A percentile compares a stretch with the other conserved stretches of the same genome.
phyloP scores from a whole-genome alignment of 495 filamentous ascomycete genomes.

The Tirmania nivea region DNA sequence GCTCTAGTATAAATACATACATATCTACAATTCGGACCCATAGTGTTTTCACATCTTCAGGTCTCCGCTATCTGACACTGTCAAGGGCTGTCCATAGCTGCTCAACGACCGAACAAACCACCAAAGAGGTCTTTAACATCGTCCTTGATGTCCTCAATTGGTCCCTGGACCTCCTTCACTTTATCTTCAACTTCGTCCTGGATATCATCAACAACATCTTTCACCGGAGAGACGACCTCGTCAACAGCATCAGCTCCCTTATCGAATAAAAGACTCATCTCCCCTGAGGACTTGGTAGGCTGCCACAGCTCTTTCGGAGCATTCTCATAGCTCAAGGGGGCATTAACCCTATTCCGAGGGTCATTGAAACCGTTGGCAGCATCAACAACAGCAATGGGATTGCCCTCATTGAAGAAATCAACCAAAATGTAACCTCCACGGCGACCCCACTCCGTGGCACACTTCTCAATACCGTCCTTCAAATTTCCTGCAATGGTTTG shows the following conservation, averaged over 20 bases:
- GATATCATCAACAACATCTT: neutral
- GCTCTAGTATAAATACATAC: no score
- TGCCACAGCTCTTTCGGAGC: neutral
- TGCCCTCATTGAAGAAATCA: slow-evolving; percentile 45
- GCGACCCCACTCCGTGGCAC: slow-evolving; percentile 30
- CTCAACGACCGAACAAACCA: no score
- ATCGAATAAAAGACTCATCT: neutral
- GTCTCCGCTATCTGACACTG: no score
- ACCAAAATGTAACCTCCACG: slow-evolving; percentile 40
- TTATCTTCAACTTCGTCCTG: neutral
- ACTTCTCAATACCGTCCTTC: slow-evolving; percentile 33
- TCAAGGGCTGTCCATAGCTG: no score
- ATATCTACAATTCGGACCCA: no score
- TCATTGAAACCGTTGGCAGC: slow-evolving; percentile 32
- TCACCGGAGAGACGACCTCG: neutral
- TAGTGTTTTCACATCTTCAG: no score
- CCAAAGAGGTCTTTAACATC: no score
- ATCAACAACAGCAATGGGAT: slow-evolving; percentile 35
- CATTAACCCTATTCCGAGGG: neutral
- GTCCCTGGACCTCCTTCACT: no score
- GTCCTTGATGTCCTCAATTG: no score
- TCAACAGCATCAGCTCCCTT: neutral
- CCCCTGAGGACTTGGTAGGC: neutral
- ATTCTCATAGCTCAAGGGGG: neutral
- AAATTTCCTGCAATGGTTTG: slow-evolving; percentile 31